A percentile compares a stretch with the other conserved stretches of the same genome.
phyloP scores from a whole-genome alignment of 345 rosid genomes.

The Lenwebbia sp. region DNA sequence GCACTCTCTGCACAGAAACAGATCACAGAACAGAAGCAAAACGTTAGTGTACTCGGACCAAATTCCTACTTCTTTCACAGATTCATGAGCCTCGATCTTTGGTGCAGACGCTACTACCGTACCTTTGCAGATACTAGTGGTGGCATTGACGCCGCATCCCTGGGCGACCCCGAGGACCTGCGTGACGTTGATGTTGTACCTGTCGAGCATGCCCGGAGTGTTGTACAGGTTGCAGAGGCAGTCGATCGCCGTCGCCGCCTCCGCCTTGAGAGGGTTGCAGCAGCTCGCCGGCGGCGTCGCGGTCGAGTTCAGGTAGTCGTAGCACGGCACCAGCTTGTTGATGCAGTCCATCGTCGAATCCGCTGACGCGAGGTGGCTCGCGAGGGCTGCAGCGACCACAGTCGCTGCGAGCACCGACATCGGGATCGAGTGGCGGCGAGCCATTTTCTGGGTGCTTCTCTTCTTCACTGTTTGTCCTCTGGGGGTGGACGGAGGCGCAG shows the following conservation, averaged over 20 bases:
- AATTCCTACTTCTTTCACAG: not conserved
- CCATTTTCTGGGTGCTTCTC: not conserved
- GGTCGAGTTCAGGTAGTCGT: conserved; percentile 11
- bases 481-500: not conserved
- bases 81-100: not conserved
- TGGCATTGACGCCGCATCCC: conserved; percentile 7
- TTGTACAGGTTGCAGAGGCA: conserved; percentile 25
- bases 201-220: conserved; percentile 7
- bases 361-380: not conserved
- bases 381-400: not conserved
- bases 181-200: conserved; percentile 5
- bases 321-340: conserved; percentile 14
- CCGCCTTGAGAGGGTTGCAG: conserved; percentile 18
- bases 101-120: not conserved
- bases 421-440: not conserved
- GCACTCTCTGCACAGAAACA: not conserved
- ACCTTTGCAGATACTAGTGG: conserved; percentile 6
- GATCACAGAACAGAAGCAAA: not conserved
- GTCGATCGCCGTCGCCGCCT: conserved; percentile 1
- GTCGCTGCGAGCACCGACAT: not conserved
- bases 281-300: conserved; percentile 13
- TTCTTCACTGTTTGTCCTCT: not conserved
- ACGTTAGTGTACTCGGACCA: not conserved
- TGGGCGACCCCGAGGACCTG: conserved; percentile 8
- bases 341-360: conserved; percentile 14